Evolutionary conservation across 139 green algal genomes (phyloP).

Genomic region (Picochlorum sp.): DNA sequence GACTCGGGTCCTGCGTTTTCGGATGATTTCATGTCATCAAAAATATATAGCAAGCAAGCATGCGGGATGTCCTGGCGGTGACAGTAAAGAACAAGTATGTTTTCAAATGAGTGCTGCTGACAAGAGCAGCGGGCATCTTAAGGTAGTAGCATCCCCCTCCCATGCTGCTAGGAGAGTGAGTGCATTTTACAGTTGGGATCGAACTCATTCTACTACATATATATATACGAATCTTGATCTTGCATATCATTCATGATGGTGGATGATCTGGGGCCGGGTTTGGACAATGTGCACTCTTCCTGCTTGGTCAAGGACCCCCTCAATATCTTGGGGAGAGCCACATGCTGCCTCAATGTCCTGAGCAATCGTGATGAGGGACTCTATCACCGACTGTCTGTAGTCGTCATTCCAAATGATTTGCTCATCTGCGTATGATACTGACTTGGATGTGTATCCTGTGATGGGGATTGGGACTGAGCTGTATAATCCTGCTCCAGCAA

Average conservation of each 20-base stretch:
- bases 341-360: slow-evolving; percentile 40
- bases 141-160: too few species aligned
- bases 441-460: neutral
- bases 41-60: too few species aligned
- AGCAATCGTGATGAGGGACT: slow-evolving; percentile 40
- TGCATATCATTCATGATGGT: neutral
- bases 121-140: too few species aligned
- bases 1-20: too few species aligned
- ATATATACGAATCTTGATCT: too few species aligned
- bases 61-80: too few species aligned
- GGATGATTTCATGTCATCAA: too few species aligned
- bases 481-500: slow-evolving; percentile 86
- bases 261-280: slow-evolving; percentile 59
- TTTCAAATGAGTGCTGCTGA: too few species aligned
- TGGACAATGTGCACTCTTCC: slow-evolving; percentile 67
- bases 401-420: slow-evolving; percentile 55
- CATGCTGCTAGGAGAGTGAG: too few species aligned
- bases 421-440: slow-evolving; percentile 50
- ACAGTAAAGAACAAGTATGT: too few species aligned
- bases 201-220: too few species aligned
- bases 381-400: slow-evolving; percentile 38
- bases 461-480: slow-evolving; percentile 53
- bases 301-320: slow-evolving; percentile 48
- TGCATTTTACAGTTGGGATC: too few species aligned
- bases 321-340: slow-evolving; percentile 61